Percentiles rank a stretch among this genome's conserved stretches.
Evolutionary conservation across 2,329 filamentous ascomycete species (phyloP).

Genomic region (Penicillium corylophilum): DNA sequence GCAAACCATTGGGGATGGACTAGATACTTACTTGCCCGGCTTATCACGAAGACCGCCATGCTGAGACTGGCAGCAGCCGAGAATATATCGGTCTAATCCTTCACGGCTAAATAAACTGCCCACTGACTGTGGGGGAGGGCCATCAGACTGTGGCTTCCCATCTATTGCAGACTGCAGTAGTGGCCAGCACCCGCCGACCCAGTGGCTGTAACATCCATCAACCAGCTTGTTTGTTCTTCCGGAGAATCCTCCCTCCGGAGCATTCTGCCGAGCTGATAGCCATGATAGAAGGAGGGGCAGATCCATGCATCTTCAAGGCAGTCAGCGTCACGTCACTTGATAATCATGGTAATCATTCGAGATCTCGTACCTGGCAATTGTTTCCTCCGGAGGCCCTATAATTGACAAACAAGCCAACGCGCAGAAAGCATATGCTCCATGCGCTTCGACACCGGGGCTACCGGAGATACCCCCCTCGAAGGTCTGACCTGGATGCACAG

Average conservation of each 20-base stretch:
- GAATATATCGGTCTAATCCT: constrained; percentile 83
- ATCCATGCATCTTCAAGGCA: constrained; percentile 66
- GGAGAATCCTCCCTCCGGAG: constrained; percentile 87
- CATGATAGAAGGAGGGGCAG: constrained; percentile 75
- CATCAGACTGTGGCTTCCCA: constrained; percentile 43
- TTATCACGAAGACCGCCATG: constrained; percentile 88
- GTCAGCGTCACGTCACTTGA: constrained; percentile 4
- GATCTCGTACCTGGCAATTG: constrained; percentile 63
- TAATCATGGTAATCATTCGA: constrained; percentile 29
- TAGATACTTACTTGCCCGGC: constrained; percentile 71
- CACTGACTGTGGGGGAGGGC: constrained; percentile 22
- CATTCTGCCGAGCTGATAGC: constrained; percentile 85
- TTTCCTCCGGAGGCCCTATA: constrained; percentile 72
- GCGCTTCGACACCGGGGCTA: constrained; percentile 82
- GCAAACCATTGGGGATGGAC: background rate
- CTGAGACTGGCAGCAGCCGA: constrained; percentile 79
- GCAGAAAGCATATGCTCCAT: constrained; percentile 96
- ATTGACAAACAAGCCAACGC: constrained; percentile 86
- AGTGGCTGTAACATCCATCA: constrained; percentile 97
- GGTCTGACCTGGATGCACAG: constrained; percentile 67
- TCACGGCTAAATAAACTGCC: constrained; percentile 70
- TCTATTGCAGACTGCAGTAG: constrained; percentile 77
- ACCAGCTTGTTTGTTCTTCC: constrained; percentile 97
- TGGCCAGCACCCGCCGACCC: constrained; percentile 94
- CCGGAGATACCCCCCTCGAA: constrained; percentile 92